Conservation (phyloP, 2,329 filamentous ascomycete species). For the Talaromyces sp. region DNA sequence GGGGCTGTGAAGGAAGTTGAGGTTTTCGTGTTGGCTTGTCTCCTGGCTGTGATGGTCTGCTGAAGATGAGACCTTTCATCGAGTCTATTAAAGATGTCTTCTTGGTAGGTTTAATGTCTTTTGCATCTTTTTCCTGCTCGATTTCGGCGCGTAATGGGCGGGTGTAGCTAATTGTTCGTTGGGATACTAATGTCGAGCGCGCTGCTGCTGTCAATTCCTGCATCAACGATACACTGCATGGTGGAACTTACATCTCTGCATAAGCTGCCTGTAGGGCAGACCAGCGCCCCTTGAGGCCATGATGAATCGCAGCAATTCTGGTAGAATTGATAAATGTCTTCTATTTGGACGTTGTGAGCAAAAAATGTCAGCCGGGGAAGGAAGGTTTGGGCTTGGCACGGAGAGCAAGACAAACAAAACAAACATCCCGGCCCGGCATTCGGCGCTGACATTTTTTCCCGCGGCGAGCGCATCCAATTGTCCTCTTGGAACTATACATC, state of each 20-base stretch:
- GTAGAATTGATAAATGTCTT: not conserved
- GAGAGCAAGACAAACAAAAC: slow-evolving; percentile 1
- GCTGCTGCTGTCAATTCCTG: slow-evolving; percentile 23
- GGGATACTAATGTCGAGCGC: slow-evolving; percentile 35
- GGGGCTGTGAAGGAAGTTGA: slow-evolving; percentile 26
- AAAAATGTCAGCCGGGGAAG: slow-evolving; percentile 5
- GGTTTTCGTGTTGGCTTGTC: slow-evolving; percentile 30
- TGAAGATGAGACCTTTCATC: slow-evolving; percentile 34
- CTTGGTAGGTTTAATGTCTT: slow-evolving; percentile 21
- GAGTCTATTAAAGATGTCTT: slow-evolving; percentile 26
- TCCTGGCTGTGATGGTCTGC: slow-evolving; percentile 25
- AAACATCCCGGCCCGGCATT: slow-evolving; percentile 4
- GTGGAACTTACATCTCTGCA: slow-evolving; percentile 34
- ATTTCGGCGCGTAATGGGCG: slow-evolving; percentile 30
- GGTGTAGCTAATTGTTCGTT: slow-evolving; percentile 36
- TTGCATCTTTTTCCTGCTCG: slow-evolving; percentile 21
- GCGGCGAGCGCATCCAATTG: slow-evolving; percentile 2
- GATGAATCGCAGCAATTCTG: slow-evolving; percentile 13
- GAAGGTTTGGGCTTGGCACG: slow-evolving; percentile 9
- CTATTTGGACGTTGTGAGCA: not conserved
- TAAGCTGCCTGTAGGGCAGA: slow-evolving; percentile 37
- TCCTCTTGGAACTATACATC: not conserved
- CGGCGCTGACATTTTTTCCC: slow-evolving; percentile 4
- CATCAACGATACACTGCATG: not conserved
- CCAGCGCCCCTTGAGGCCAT: slow-evolving; percentile 41